phyloP scores from a whole-genome alignment of 2,329 filamentous ascomycete genomes.

The Xylaria arbuscula region DNA sequence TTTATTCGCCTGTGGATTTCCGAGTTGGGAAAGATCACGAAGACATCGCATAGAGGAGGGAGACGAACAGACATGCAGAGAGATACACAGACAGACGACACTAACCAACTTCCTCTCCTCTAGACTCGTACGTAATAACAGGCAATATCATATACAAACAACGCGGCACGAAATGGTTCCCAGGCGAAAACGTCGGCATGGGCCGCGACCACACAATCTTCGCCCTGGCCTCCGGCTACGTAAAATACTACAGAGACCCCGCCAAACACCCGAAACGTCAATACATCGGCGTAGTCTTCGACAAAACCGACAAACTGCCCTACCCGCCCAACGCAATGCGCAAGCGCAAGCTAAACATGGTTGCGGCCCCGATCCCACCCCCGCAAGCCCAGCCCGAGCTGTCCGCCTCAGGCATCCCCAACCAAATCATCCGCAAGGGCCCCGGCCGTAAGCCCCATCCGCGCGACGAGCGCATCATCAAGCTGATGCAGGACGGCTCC shows the following conservation, averaged over 20 bases:
- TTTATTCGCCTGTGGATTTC: background rate
- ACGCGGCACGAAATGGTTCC: slow-evolving; percentile 92
- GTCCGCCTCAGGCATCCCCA: slow-evolving; percentile 64
- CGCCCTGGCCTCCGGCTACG: slow-evolving; percentile 85
- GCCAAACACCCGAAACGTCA: slow-evolving; percentile 83
- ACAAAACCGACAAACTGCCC: slow-evolving; percentile 83
- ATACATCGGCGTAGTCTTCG: slow-evolving; percentile 93
- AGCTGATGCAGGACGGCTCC: slow-evolving; percentile 57
- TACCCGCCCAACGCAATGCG: slow-evolving; percentile 78
- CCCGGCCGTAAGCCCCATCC: slow-evolving; percentile 47
- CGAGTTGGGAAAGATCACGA: background rate
- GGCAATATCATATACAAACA: slow-evolving; percentile 99
- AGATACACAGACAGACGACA: background rate
- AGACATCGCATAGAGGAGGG: background rate
- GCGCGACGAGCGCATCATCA: slow-evolving; percentile 60
- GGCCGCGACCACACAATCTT: slow-evolving; percentile 97
- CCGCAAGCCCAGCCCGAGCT: slow-evolving; percentile 52
- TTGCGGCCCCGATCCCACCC: slow-evolving; percentile 61
- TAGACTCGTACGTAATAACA: slow-evolving; percentile 91
- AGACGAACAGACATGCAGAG: background rate
- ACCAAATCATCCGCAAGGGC: slow-evolving; percentile 55
- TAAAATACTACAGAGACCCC: slow-evolving; percentile 96
- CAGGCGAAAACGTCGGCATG: slow-evolving; percentile 94
- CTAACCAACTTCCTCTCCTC: background rate
- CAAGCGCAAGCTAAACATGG: slow-evolving; percentile 80